Evolutionary conservation across 805 yeast genomes (phyloP).

Genomic region (Candida montana): DNA sequence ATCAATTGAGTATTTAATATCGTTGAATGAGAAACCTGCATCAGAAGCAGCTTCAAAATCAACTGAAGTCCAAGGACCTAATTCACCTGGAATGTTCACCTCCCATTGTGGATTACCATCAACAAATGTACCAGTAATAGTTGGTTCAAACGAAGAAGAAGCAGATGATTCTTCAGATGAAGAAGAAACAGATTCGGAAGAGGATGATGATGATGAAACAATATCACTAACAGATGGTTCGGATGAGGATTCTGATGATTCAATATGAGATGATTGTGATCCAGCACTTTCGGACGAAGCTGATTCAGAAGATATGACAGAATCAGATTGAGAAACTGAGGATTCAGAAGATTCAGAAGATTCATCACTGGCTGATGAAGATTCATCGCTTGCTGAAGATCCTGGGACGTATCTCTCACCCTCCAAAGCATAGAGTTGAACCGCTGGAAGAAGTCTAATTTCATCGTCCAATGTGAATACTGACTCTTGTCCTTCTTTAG

Average conservation of each 20-base stretch:
- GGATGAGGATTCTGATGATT: too few species aligned
- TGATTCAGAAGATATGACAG: too few species aligned
- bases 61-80: slow-evolving; percentile 20
- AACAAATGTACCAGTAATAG: slow-evolving; percentile 8
- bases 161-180: neutral
- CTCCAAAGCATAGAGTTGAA: neutral
- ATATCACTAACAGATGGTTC: too few species aligned
- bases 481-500: neutral
- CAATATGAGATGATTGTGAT: too few species aligned
- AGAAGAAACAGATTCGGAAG: neutral
- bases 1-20: slow-evolving; percentile 1
- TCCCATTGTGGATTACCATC: slow-evolving; percentile 15
- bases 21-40: neutral
- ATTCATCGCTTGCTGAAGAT: neutral
- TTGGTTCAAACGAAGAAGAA: neutral
- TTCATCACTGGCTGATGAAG: neutral
- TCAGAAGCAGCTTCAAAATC: slow-evolving; percentile 3
- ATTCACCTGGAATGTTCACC: slow-evolving; percentile 15
- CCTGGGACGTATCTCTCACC: neutral
- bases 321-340: neutral
- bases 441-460: neutral
- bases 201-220: neutral
- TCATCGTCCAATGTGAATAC: neutral
- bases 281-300: too few species aligned
- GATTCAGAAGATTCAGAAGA: neutral